These are phyloP conservation scores for Neohortaea acidophila DNA, from an alignment of 495 filamentous ascomycete genomes.

Conservation along the genomic window DNA sequence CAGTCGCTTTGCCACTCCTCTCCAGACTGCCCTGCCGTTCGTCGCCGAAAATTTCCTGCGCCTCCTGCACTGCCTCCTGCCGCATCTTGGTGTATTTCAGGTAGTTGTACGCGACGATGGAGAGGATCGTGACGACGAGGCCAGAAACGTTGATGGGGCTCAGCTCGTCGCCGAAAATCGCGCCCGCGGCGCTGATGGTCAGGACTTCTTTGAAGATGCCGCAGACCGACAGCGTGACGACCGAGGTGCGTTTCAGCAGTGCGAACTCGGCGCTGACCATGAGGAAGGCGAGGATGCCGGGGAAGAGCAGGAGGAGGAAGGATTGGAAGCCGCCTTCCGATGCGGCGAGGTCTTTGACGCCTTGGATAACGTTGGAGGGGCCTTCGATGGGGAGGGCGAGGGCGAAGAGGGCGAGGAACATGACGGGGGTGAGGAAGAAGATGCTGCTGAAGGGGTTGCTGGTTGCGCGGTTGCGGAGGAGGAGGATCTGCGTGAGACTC, in stretches of 20 bases:
- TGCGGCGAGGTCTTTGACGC: conserved; percentile 44
- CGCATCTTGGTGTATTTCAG: conserved; percentile 89
- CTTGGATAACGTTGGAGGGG: conserved; percentile 44
- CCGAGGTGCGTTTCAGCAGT: conserved; percentile 81
- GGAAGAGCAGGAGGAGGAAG: conserved; percentile 61
- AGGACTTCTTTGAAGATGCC: conserved; percentile 99
- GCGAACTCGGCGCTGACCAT: conserved; percentile 98
- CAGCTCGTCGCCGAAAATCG: conserved; percentile 79
- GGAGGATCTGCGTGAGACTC: conserved; percentile 89
- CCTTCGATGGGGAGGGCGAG: conserved; percentile 85
- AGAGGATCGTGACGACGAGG: conserved; percentile 70
- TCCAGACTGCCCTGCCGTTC: not conserved
- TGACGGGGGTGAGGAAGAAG: conserved; percentile 90
- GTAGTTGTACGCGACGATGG: conserved; percentile 84
- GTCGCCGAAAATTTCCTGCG: conserved; percentile 4
- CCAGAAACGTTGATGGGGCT: conserved; percentile 82
- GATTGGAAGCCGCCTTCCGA: conserved; percentile 47
- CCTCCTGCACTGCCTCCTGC: conserved; percentile 24
- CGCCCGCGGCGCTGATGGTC: conserved; percentile 76
- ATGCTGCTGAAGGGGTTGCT: conserved; percentile 94
- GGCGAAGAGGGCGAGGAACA: conserved; percentile 70
- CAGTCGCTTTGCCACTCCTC: no score
- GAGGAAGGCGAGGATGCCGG: conserved; percentile 78
- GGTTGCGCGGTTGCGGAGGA: conserved; percentile 87
- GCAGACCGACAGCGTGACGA: conserved; percentile 90